Evolutionary conservation across 1,139 yeast species (phyloP).

Genomic region (Suhomyces guaymorum): DNA sequence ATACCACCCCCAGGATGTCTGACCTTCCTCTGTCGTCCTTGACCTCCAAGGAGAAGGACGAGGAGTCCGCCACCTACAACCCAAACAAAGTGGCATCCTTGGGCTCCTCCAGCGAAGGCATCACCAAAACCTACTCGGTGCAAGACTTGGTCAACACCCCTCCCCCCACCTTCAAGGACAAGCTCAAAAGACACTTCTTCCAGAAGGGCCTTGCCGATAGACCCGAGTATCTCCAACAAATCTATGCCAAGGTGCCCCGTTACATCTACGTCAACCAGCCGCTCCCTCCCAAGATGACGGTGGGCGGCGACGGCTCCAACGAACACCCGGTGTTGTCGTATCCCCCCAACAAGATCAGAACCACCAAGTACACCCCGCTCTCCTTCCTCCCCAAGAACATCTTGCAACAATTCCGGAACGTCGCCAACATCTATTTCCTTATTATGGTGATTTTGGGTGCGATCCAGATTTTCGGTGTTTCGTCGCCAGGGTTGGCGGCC

Average conservation of each 20-base stretch:
- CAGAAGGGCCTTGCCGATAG: conserved; percentile 33
- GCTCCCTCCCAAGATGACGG: conserved; percentile 32
- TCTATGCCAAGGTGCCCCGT: conserved; percentile 40
- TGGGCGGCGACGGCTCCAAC: conserved; percentile 10
- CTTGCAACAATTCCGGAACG: conserved; percentile 75
- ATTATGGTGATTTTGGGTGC: conserved; percentile 80
- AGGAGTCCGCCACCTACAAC: conserved; percentile 5
- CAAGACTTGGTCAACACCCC: conserved; percentile 27
- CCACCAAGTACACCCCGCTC: conserved; percentile 92
- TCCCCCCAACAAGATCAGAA: conserved; percentile 89
- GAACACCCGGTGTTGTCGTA: conserved; percentile 52
- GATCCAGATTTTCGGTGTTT: conserved; percentile 88
- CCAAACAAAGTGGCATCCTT: conserved; percentile 4
- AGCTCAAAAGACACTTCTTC: conserved; percentile 31
- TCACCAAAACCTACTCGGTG: conserved; percentile 8
- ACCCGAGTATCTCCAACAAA: conserved; percentile 38
- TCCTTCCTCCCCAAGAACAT: conserved; percentile 87
- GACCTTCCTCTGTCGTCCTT: conserved; percentile 8
- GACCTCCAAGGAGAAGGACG: conserved; percentile 9
- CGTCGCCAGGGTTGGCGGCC: conserved; percentile 84
- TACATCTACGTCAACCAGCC: conserved; percentile 40
- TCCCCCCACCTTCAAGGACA: conserved; percentile 37
- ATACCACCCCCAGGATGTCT: conserved; percentile 4
- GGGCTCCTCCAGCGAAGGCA: conserved; percentile 3
- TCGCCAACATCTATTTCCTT: conserved; percentile 88